Percentiles rank a stretch among this genome's conserved stretches.
Conservation (phyloP, 768 basidiomycete species). For the Punctularia strigosozonata region DNA sequence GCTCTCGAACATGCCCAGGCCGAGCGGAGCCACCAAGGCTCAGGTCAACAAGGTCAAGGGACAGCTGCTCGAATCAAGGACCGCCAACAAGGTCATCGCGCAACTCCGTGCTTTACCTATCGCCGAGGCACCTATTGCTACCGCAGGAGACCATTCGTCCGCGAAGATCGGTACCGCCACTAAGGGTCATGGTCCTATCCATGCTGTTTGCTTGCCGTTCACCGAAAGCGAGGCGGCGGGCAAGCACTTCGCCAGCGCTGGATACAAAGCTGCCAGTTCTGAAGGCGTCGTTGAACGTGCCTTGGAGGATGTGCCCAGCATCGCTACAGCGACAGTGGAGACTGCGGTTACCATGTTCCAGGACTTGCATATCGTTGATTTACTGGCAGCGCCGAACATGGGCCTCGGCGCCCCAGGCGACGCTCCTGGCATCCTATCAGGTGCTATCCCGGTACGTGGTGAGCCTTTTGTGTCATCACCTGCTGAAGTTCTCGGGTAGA, state of each 20-base stretch:
- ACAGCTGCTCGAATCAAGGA: slow-evolving; percentile 52
- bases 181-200: slow-evolving; percentile 40
- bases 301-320: slow-evolving; percentile 18
- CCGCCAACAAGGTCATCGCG: slow-evolving; percentile 61
- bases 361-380: slow-evolving; percentile 50
- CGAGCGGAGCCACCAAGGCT: slow-evolving; percentile 32
- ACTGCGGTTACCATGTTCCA: slow-evolving; percentile 37
- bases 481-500: too few species aligned
- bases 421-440: slow-evolving; percentile 55
- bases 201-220: slow-evolving; percentile 62
- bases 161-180: background rate
- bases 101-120: slow-evolving; percentile 55
- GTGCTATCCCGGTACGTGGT: slow-evolving; percentile 67
- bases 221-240: slow-evolving; percentile 51
- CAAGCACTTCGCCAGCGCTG: slow-evolving; percentile 44
- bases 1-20: slow-evolving; percentile 18
- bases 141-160: too few species aligned
- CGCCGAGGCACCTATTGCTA: slow-evolving; percentile 18
- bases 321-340: slow-evolving; percentile 38
- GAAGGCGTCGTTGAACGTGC: slow-evolving; percentile 3
- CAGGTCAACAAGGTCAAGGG: slow-evolving; percentile 56
- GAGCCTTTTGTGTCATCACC: too few species aligned
- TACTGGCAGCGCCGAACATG: slow-evolving; percentile 48
- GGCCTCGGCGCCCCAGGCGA: slow-evolving; percentile 70
- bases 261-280: slow-evolving; percentile 8